Conservation (phyloP, 176 grass and related monocot species). For the Tuctoria greenei region DNA sequence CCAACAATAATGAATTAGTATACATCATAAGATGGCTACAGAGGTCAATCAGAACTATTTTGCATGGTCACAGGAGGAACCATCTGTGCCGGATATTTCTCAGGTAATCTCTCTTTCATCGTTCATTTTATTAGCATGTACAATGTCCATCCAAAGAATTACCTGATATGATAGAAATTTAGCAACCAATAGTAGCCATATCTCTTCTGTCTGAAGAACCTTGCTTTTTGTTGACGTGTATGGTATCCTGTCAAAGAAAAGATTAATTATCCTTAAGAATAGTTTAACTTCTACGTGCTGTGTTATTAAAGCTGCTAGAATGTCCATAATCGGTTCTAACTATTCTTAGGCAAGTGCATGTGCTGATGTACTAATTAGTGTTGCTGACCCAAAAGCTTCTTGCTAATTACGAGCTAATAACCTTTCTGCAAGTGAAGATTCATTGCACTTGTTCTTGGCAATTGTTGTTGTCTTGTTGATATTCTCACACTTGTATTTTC, state of each 20-base stretch:
- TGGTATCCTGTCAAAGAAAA: not conserved
- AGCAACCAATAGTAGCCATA: not conserved
- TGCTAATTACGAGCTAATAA: not conserved
- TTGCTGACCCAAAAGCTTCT: slow-evolving; percentile 3
- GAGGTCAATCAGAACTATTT: slow-evolving; percentile 87
- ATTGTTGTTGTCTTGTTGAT: not conserved
- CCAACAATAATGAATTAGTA: slow-evolving; percentile 32
- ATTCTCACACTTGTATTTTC: slow-evolving; percentile 13
- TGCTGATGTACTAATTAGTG: slow-evolving; percentile 10
- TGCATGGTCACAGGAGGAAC: slow-evolving; percentile 80
- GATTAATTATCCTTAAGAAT: not conserved
- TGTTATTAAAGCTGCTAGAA: slow-evolving; percentile 15
- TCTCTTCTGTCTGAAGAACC: not conserved
- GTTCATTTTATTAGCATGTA: not conserved
- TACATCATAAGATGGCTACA: slow-evolving; percentile 60
- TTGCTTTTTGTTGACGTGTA: not conserved
- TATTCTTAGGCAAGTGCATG: not conserved
- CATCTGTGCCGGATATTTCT: slow-evolving; percentile 56
- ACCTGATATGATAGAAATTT: slow-evolving; percentile 11
- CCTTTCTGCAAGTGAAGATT: slow-evolving; percentile 3
- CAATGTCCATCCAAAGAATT: not conserved
- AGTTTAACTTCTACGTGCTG: not conserved
- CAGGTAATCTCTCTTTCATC: slow-evolving; percentile 51
- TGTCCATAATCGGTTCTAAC: slow-evolving; percentile 8
- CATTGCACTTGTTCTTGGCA: not conserved